Evolutionary conservation across 2,329 filamentous ascomycete species (phyloP).

Genomic region (Hypoxylon sp.): DNA sequence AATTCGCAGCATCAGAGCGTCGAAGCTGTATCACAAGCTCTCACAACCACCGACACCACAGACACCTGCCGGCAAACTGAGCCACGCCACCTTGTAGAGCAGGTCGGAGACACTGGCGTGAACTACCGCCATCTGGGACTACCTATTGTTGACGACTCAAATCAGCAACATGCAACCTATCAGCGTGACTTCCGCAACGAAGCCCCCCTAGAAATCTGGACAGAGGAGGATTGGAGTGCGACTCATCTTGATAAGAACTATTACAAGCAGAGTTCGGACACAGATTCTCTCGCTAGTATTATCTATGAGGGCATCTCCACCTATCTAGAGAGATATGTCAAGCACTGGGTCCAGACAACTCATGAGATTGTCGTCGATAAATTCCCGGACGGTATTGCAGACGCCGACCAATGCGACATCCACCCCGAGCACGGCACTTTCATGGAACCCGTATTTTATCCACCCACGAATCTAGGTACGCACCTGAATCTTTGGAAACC

Average conservation of each 20-base stretch:
- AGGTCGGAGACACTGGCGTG: background rate
- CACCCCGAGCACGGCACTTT: constrained; percentile 57
- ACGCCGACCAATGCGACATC: constrained; percentile 56
- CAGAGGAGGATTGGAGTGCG: background rate
- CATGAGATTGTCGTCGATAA: constrained; percentile 46
- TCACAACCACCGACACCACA: no score
- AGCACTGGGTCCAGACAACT: constrained; percentile 40
- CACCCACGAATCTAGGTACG: constrained; percentile 50
- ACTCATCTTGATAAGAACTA: background rate
- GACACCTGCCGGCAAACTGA: background rate
- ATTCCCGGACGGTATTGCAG: constrained; percentile 52
- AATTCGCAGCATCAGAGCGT: background rate
- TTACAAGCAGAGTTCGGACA: background rate
- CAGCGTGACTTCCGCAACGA: background rate
- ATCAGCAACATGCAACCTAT: background rate
- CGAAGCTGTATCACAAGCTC: background rate
- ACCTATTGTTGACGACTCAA: background rate
- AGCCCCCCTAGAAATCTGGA: background rate
- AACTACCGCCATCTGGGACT: background rate
- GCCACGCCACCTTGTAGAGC: background rate
- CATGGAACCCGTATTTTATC: constrained; percentile 54
- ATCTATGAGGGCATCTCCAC: background rate
- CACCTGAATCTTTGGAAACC: constrained; percentile 7
- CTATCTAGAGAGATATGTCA: constrained; percentile 26
- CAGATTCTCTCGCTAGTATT: background rate